Evolutionary conservation across 805 yeast species (phyloP).

Genomic region (Candida krabiensis): DNA sequence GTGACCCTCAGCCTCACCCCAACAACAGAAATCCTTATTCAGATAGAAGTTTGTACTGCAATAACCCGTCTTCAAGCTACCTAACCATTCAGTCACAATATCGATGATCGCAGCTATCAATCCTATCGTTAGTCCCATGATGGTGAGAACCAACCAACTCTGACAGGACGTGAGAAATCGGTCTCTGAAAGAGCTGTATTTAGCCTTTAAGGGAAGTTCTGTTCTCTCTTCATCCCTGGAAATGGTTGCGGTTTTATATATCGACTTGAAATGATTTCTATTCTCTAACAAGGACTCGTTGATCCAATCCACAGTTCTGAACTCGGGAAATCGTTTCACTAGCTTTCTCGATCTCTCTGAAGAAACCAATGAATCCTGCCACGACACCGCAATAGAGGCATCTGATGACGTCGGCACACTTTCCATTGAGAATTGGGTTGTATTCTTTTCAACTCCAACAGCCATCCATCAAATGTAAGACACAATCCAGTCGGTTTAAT

Average conservation of each 20-base stretch:
- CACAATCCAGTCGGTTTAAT: slow-evolving; percentile 1
- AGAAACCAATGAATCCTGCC: slow-evolving; percentile 24
- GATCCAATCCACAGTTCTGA: slow-evolving; percentile 70
- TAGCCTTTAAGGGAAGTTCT: slow-evolving; percentile 6
- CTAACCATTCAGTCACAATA: slow-evolving; percentile 83
- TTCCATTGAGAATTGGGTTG: slow-evolving; percentile 1
- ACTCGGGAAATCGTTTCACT: slow-evolving; percentile 56
- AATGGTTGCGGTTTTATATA: slow-evolving; percentile 9
- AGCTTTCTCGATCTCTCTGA: slow-evolving; percentile 16
- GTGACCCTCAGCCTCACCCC: slow-evolving; percentile 49
- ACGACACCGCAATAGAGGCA: slow-evolving; percentile 14
- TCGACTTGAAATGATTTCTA: slow-evolving; percentile 25
- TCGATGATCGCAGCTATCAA: slow-evolving; percentile 78
- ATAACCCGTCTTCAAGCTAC: slow-evolving; percentile 74
- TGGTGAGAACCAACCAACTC: slow-evolving; percentile 72
- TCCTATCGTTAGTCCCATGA: slow-evolving; percentile 79
- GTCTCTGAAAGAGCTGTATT: slow-evolving; percentile 18
- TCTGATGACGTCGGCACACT: slow-evolving; percentile 11
- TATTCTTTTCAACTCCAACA: background rate
- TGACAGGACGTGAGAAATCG: slow-evolving; percentile 41
- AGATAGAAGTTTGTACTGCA: slow-evolving; percentile 71
- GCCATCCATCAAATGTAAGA: background rate
- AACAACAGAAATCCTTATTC: slow-evolving; percentile 79
- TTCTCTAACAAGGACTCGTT: slow-evolving; percentile 58
- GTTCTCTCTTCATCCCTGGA: slow-evolving; percentile 7